Base-by-base conservation (phyloP, 2,329 filamentous ascomycete species). In the Lomentospora prolificans region DNA sequence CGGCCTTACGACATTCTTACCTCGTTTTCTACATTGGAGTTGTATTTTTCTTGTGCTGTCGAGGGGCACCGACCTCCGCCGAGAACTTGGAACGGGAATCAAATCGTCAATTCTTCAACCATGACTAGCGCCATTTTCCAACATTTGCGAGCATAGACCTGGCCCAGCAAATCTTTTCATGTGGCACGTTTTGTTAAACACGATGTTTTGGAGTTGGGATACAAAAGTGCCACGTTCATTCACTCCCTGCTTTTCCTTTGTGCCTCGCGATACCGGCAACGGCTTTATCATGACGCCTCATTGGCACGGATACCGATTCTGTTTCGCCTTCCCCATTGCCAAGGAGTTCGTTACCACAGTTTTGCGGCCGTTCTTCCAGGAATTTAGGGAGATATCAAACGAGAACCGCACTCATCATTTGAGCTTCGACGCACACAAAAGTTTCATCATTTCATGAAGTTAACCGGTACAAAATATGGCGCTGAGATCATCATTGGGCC, bases 1-100 rank as follows among this genome's bases (percentile, higher is more conserved):
- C 33, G 48, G 41, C 36, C 53, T 55, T 39, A 39, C 39, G 50
- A 28, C 52, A 46, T 58, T 52, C 48, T 55, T 57, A 64, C 50
- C 36, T 59, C 57, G 56, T 41, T 36, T 57, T 52, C 53, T 53
- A 59, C 57, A 56, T 57, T 55, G 58, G 36, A 25, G 12, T 31
- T 51, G n/a, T 56, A 28, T 14, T 51, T n/a, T 56, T 51, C 28
- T 51, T n/a, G 33, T 51, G 31, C 12, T 48, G 27, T 41, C 36
- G 36, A 41, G 36, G 36, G n/a, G 10, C 25, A 17, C 51, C 6
- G n/a, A 36, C 51, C 51, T 39, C 51, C n/a, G 25, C 28, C 31
- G n/a, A 41, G 36, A 41, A n/a, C 5, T 25, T 44, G 27, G n/a
- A n/a, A n/a, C n/a, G n/a, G n/a, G n/a, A n/a, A n/a, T n/a, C n/a